A percentile compares a stretch with the other conserved stretches of the same genome.
phyloP scores from a whole-genome alignment of 2,329 filamentous ascomycete species.

The Aspergillus hortae region DNA sequence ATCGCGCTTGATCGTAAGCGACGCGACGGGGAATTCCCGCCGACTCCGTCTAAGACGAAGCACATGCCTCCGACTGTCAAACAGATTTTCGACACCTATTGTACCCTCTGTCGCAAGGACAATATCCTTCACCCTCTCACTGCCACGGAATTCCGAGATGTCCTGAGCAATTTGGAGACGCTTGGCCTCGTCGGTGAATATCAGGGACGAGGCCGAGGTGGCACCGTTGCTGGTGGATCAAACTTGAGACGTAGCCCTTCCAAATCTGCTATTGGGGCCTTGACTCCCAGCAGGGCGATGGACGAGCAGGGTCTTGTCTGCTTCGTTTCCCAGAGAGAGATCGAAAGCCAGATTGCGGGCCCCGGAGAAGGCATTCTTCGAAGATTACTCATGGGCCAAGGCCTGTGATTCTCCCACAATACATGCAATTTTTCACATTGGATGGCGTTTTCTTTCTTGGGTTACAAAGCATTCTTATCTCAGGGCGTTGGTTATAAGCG shows the following conservation, averaged over 20 bases:
- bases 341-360: conserved; percentile 64
- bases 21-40: conserved; percentile 42
- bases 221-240: conserved; percentile 50
- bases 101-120: conserved; percentile 75
- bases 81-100: conserved; percentile 79
- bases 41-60: conserved; percentile 59
- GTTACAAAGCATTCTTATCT: background rate
- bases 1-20: conserved; percentile 76
- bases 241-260: conserved; percentile 63
- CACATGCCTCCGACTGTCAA: conserved; percentile 73
- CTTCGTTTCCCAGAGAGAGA: conserved; percentile 75
- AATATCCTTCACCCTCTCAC: conserved; percentile 87
- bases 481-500: background rate
- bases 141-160: conserved; percentile 89
- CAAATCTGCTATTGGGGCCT: conserved; percentile 58
- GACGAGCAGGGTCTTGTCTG: conserved; percentile 79
- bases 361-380: conserved; percentile 48
- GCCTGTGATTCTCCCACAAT: conserved; percentile 22
- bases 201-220: conserved; percentile 66
- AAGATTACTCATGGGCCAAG: conserved; percentile 37
- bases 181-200: conserved; percentile 71
- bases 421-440: background rate
- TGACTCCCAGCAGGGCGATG: conserved; percentile 49
- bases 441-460: conserved; percentile 1
- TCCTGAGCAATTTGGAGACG: conserved; percentile 84